phyloP scores from a whole-genome alignment of 257 asterid genomes.

The Nicotiana obtusifolia region DNA sequence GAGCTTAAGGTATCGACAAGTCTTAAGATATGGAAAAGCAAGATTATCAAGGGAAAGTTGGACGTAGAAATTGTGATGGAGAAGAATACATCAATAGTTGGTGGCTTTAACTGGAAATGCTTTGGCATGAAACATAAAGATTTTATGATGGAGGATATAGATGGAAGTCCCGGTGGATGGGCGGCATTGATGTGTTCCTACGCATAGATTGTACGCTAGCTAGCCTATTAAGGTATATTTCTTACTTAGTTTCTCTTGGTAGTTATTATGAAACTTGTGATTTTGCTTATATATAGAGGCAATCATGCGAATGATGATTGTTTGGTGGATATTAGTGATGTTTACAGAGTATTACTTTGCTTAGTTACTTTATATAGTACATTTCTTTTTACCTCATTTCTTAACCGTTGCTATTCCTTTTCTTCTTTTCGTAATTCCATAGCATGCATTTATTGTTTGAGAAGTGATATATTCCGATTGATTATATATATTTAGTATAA shows the following conservation, averaged over 20 bases:
- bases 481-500: too few species aligned
- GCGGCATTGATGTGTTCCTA: not conserved
- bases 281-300: not conserved
- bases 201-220: too few species aligned
- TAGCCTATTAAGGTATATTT: not conserved
- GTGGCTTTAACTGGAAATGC: not conserved
- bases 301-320: not conserved
- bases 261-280: not conserved
- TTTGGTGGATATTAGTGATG: not conserved
- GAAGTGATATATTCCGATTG: not conserved
- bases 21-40: not conserved
- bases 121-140: not conserved
- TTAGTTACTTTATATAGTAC: not conserved
- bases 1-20: not conserved
- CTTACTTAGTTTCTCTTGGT: not conserved
- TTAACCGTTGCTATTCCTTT: not conserved
- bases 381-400: not conserved
- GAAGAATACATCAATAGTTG: not conserved
- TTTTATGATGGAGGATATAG: constrained; percentile 1
- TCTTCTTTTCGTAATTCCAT: not conserved
- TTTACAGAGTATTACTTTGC: not conserved
- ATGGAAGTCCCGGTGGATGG: not conserved
- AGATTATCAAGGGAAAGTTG: not conserved
- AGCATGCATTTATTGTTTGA: not conserved
- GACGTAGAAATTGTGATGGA: not conserved